Evolutionary conservation across 768 basidiomycete genomes (phyloP).

Genomic region (Boletellus ananiceps): DNA sequence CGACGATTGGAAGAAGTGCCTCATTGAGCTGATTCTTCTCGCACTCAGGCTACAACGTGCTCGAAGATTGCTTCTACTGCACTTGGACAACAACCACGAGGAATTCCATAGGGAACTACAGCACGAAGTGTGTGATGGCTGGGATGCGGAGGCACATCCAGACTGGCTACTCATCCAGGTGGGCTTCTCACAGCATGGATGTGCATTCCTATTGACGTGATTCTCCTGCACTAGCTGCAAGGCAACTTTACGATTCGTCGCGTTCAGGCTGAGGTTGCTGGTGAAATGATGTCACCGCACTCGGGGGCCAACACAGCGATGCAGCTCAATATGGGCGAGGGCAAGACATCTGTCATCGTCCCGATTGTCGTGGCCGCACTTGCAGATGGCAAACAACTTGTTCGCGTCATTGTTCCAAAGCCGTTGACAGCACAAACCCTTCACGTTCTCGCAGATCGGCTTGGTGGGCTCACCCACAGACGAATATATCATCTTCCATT

Average conservation of each 20-base stretch:
- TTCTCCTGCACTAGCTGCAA: slow-evolving; percentile 36
- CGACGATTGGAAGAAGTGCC: slow-evolving; percentile 23
- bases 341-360: slow-evolving; percentile 43
- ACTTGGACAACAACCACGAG: not conserved
- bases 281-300: slow-evolving; percentile 41
- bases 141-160: not conserved
- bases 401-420: slow-evolving; percentile 44
- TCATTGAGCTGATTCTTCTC: slow-evolving; percentile 26
- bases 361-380: slow-evolving; percentile 39
- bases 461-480: slow-evolving; percentile 41
- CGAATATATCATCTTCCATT: slow-evolving; percentile 46
- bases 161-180: slow-evolving; percentile 3
- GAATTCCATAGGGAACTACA: not conserved
- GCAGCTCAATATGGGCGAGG: slow-evolving; percentile 58
- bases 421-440: slow-evolving; percentile 43
- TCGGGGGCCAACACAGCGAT: slow-evolving; percentile 34
- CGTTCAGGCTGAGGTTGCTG: slow-evolving; percentile 39
- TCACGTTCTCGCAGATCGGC: slow-evolving; percentile 36
- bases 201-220: not conserved
- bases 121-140: slow-evolving; percentile 1
- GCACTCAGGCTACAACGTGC: slow-evolving; percentile 29
- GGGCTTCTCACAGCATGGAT: not conserved
- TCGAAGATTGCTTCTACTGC: not conserved
- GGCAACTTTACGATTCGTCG: slow-evolving; percentile 39
- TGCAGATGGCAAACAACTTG: slow-evolving; percentile 38